Evolutionary conservation across 495 filamentous ascomycete genomes (phyloP).

Genomic region (Aspergillus leporis): DNA sequence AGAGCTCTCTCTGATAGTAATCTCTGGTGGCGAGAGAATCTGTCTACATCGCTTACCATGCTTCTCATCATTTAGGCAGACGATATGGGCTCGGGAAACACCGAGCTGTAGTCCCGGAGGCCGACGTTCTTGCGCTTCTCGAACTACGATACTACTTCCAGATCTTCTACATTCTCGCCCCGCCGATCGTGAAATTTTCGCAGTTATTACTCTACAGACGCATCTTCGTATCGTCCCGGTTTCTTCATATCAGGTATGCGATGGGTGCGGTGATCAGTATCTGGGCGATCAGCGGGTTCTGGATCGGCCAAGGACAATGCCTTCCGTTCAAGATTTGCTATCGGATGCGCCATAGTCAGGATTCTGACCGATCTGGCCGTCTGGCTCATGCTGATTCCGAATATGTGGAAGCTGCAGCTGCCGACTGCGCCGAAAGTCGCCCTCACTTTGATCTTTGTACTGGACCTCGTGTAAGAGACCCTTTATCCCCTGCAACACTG

Average conservation of each 20-base stretch:
- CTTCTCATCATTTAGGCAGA: neutral
- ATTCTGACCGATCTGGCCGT: constrained; percentile 42
- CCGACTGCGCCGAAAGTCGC: constrained; percentile 33
- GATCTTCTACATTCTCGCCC: constrained; percentile 13
- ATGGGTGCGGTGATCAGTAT: constrained; percentile 1
- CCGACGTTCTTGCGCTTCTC: neutral
- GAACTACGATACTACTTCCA: constrained; percentile 16
- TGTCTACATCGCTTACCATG: neutral
- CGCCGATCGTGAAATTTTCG: constrained; percentile 14
- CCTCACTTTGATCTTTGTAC: constrained; percentile 35
- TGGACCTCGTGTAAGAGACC: constrained; percentile 37
- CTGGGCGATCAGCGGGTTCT: constrained; percentile 18
- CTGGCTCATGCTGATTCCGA: constrained; percentile 40
- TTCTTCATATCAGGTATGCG: neutral
- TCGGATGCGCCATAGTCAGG: constrained; percentile 22
- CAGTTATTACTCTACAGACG: constrained; percentile 9
- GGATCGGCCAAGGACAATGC: constrained; percentile 14
- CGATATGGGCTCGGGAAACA: neutral
- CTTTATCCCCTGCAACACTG: too few relatives aligned
- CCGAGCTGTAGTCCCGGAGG: neutral
- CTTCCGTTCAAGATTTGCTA: constrained; percentile 13
- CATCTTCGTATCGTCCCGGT: constrained; percentile 3
- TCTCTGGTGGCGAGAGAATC: neutral
- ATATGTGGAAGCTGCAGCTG: constrained; percentile 36
- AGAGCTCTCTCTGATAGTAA: neutral